Conservation (phyloP, 1,284 basidiomycete species). For the Sporisorium reilianum region DNA sequence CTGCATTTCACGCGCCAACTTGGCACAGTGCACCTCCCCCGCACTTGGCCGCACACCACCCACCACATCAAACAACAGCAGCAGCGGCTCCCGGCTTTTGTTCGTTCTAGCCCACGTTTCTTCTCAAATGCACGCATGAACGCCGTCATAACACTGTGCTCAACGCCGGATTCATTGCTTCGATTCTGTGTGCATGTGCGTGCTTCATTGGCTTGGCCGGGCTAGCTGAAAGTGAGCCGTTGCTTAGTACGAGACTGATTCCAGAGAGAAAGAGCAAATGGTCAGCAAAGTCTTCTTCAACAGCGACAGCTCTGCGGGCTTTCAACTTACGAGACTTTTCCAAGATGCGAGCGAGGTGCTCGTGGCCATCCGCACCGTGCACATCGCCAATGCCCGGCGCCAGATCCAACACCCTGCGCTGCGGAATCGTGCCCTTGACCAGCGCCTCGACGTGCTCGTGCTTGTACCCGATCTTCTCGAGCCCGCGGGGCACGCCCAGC, state of each 20-base stretch:
- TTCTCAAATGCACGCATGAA: no score
- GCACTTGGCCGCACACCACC: not conserved
- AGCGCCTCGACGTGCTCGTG: conserved; percentile 71
- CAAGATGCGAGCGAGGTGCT: conserved; percentile 61
- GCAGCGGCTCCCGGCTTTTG: conserved; percentile 1
- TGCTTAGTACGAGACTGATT: not conserved
- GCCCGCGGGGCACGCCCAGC: conserved; percentile 86
- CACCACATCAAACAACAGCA: no score
- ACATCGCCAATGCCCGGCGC: conserved; percentile 72
- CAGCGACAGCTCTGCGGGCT: not conserved
- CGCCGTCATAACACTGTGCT: no score
- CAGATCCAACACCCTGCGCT: conserved; percentile 80
- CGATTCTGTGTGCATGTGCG: no score
- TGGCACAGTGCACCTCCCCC: not conserved
- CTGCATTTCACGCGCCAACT: conserved; percentile 17
- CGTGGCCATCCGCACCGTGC: conserved; percentile 72
- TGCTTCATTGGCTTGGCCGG: no score
- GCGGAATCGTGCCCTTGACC: conserved; percentile 87
- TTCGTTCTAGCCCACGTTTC: no score
- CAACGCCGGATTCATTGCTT: no score
- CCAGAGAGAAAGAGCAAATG: not conserved
- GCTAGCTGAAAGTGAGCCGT: no score
- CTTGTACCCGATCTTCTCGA: conserved; percentile 85
- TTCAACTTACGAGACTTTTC: conserved; percentile 52
- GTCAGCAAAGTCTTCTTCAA: not conserved